Evolutionary conservation across 805 yeast genomes (phyloP).

Genomic region (Pichia rugopelliculosa): DNA sequence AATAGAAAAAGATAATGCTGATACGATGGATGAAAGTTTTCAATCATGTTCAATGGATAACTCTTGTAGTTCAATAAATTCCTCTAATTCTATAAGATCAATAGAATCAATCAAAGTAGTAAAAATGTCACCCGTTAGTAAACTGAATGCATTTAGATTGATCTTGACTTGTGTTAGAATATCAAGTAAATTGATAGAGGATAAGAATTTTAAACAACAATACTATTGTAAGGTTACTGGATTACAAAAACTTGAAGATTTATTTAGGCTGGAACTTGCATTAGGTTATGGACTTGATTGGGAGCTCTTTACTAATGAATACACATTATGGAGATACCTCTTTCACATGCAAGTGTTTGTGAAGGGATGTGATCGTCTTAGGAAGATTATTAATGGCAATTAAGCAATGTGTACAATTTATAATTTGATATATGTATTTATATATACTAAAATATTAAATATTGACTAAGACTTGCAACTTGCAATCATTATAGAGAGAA

Average conservation of each 20-base stretch:
- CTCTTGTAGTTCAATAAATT: conserved; percentile 1
- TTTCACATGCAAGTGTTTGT: conserved; percentile 24
- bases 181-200: conserved; percentile 36
- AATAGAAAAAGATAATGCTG: not conserved
- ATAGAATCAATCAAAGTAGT: not conserved
- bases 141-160: conserved; percentile 33
- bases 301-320: conserved; percentile 33
- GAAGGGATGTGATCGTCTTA: conserved; percentile 1
- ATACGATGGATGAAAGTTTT: not conserved
- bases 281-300: conserved; percentile 37
- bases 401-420: not conserved
- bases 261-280: conserved; percentile 33
- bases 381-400: conserved; percentile 2
- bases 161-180: conserved; percentile 33
- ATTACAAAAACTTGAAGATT: conserved; percentile 31
- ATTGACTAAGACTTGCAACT: no score
- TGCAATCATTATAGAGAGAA: no score
- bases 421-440: no score
- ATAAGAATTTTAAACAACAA: conserved; percentile 35
- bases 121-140: conserved; percentile 18
- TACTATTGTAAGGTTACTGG: conserved; percentile 41
- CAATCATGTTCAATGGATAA: not conserved
- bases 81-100: not conserved
- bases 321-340: conserved; percentile 28
- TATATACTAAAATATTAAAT: no score